Conservation (phyloP, 345 rosid genomes). For the Eucalyptus viminalis region DNA sequence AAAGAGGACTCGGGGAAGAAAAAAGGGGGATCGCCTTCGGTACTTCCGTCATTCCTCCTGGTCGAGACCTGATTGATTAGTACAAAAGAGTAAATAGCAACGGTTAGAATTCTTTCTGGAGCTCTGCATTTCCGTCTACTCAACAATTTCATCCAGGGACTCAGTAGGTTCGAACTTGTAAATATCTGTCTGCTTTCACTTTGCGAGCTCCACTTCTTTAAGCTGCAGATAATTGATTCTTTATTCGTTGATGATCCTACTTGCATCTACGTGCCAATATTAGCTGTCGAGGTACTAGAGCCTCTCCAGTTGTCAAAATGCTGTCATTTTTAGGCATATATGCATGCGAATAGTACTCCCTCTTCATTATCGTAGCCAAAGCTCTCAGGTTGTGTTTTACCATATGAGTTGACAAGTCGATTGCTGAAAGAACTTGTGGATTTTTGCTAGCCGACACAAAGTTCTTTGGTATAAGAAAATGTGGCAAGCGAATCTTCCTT, state of each 20-base stretch:
- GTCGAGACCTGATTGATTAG: slow-evolving; percentile 3
- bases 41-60: not conserved
- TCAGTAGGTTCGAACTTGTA: slow-evolving; percentile 15
- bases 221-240: slow-evolving; percentile 27
- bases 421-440: not conserved
- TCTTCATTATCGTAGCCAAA: not conserved
- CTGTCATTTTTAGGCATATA: not conserved
- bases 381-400: not conserved
- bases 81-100: slow-evolving; percentile 34
- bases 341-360: not conserved
- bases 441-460: not conserved
- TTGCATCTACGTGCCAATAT: not conserved
- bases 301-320: not conserved
- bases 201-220: slow-evolving; percentile 17
- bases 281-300: not conserved
- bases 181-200: slow-evolving; percentile 11
- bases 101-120: slow-evolving; percentile 24
- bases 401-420: not conserved
- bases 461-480: not conserved
- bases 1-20: not conserved
- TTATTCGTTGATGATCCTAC: slow-evolving; percentile 2
- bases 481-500: not conserved
- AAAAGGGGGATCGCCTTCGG: not conserved
- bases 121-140: slow-evolving; percentile 4
- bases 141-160: not conserved